Conservation (phyloP, 495 filamentous ascomycete genomes). For the Cenococcum geophilum region DNA sequence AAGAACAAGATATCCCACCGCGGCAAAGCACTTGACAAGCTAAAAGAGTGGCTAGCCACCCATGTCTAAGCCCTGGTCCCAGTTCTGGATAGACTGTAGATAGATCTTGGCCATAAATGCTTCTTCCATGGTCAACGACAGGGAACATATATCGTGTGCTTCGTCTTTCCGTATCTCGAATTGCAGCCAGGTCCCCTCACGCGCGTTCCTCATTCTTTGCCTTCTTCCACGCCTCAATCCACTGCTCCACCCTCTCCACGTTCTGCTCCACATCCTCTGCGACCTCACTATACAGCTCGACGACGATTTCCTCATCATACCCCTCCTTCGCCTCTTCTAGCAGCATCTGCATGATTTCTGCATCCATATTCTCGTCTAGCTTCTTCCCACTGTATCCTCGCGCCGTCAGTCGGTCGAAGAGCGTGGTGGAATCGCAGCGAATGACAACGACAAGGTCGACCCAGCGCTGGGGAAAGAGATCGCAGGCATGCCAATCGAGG, state of each 20-base stretch:
- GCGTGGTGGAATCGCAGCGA: constrained; percentile 64
- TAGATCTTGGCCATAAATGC: background rate
- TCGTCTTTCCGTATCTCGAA: too few relatives aligned
- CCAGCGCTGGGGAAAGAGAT: constrained; percentile 89
- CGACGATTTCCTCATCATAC: constrained; percentile 82
- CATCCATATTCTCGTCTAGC: constrained; percentile 91
- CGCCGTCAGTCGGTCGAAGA: constrained; percentile 77
- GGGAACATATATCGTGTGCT: too few relatives aligned
- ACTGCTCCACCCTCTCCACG: constrained; percentile 71
- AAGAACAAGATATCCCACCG: constrained; percentile 96
- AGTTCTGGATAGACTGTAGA: background rate
- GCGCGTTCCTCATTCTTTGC: constrained; percentile 39
- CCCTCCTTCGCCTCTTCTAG: constrained; percentile 82
- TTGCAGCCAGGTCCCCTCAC: constrained; percentile 9
- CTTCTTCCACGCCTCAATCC: constrained; percentile 76
- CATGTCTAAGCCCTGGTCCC: constrained; percentile 3
- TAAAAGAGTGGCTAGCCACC: constrained; percentile 70
- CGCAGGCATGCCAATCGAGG: constrained; percentile 98
- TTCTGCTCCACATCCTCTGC: constrained; percentile 82
- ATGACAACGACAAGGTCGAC: constrained; percentile 94
- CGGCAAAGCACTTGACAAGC: constrained; percentile 72
- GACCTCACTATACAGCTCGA: constrained; percentile 79
- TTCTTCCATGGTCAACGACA: background rate
- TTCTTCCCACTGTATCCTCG: constrained; percentile 79
- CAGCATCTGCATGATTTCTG: constrained; percentile 95